Evolutionary conservation across 2,329 filamentous ascomycete genomes (phyloP), one percentile per base, ranked within the genome.

Genomic region (Venturia pyrina): DNA sequence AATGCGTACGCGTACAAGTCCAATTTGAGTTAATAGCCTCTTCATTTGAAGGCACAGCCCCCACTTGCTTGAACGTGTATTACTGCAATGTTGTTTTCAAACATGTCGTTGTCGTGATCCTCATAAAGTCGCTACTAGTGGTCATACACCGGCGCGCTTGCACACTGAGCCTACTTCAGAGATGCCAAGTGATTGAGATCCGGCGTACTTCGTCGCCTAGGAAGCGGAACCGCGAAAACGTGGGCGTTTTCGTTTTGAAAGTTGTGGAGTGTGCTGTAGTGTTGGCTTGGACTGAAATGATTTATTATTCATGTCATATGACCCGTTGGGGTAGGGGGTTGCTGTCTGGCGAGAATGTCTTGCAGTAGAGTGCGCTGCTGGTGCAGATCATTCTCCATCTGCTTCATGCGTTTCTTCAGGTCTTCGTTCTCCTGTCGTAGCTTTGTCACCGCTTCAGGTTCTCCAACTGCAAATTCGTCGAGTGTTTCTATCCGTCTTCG

Each of bases 401-500:
- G 63, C 53, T 65, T 65, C 63, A 65, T 65, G 28, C 64, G 59
- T n/a, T 62, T 24, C 64, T 66, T 66, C 37, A 66, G 64, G 6
- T 66, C 57, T 32, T 66, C 32, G 28, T 62, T 62, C n/a, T 66
- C 64, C 24, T 62, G 37, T 28, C 57, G 48, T 24, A 65, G 53
- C 34, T 50, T 48, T 40, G 5, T 65, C 13, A 65, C 63, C 7
- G 48, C 24, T 19, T 65, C 63, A 28, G 44, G 21, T 17, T 66
- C 64, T 72, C 72, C 69, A 68, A 80, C 76, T 8, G 70, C 69
- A 17, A 40, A n/a, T 3, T 41, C 43, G 65, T 75, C 72, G 28
- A 79, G 70, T 48, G 74, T 70, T 15, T 73, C 71, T 10, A 68
- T 57, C 74, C 34, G 65, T 63, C 21, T 74, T 72, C 32, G 72